Evolutionary conservation across 1,139 yeast species (phyloP), one percentile per base, ranked within the genome.

Genomic region (Diutina rugosa): DNA sequence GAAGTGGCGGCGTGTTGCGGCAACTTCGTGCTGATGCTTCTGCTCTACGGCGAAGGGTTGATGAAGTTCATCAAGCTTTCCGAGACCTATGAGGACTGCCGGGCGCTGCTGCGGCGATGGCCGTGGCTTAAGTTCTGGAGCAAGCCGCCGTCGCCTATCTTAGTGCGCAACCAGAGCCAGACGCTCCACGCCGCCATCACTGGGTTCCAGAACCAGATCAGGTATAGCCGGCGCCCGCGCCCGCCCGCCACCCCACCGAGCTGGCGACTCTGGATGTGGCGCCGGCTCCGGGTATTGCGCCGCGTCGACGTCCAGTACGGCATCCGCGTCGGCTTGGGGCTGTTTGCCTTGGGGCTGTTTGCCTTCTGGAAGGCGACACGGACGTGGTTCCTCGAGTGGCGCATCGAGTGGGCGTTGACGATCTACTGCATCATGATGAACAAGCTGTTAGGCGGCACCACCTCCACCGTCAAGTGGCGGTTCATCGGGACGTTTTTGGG

Each of bases 1-100:
- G 93, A 86, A 61, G 86, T 87, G 5, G 87, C 93, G 0, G 96
- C 96, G 0, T 81, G 89, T 57, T 87, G 95, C 71, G 95, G 93
- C 2, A 87, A 88, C 64, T 88, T 87, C 65, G 78, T 90, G 0
- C 80, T 84, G 46, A 76, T 87, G 45, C 65, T 89, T 49, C 79
- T 81, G 3, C 82, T 85, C 57, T 83, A 82, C 63, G 84, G 89
- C 0, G 73, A 73, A 55, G 90, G 84, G 59, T 68, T 87, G 56
- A 67, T 70, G 44, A 72, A 68, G 4, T 81, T 83, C 60, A 68
- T 87, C 51, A 69, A 70, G 29, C 63, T 77, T 10, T 67, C 85
- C 26, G 77, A 76, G 46, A 71, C 73, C 10, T 81, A 79, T 60
- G 74, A 74, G 49, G 1, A 66, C 57, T 14, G 56, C 74, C 7